Evolutionary conservation across 495 filamentous ascomycete genomes (phyloP), one percentile per base, ranked within the genome.

Genomic region (Xylaria castorea): DNA sequence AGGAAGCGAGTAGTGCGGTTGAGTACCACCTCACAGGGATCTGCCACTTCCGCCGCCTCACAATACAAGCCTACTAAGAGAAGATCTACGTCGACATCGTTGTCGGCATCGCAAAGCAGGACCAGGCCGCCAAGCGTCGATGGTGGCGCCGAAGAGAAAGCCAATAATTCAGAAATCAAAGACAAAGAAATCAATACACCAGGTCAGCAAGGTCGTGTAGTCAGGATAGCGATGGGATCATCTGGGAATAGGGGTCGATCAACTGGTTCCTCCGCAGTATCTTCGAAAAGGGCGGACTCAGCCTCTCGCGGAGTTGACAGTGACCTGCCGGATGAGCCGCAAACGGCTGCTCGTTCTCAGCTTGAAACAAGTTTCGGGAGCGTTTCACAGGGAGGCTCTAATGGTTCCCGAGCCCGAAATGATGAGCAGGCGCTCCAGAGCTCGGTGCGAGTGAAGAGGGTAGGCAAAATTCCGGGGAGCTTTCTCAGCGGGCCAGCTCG

Each of bases 401-500:
- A 76, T 46, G 74, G 76, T 46, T 62, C 84, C 16, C 89, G 87
- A 5, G 84, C 85, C 50, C 78, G 89, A 30, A 83, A 84, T 83
- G 80, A 81, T 0, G 90, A 91, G 6, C 79, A 82, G 30, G 90
- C 87, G 1, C 80, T 88, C 0, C 91, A 90, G 71, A 91, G 89
- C 76, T 92, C 92, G 22, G 83, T 93, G 81, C 89, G 92, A 1
- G 82, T 92, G n/a, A 94, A 93, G 80, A 85, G 91, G 73, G 86
- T 93, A 38, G 90, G 89, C 20, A 92, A 92, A 74, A 81, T 91
- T 7, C 89, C 91, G 11, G 92, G 92, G 0, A 89, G 86, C 70
- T 94, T 93, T 74, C 82, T 94, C 30, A 93, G 90, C 70, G 92
- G 92, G 0, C 92, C 92, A 11, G 92, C 91, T 27, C 88, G 92